These are phyloP conservation scores for Tagetes erecta DNA, from an alignment of 129 eudicot species.

Conservation along the genomic window DNA sequence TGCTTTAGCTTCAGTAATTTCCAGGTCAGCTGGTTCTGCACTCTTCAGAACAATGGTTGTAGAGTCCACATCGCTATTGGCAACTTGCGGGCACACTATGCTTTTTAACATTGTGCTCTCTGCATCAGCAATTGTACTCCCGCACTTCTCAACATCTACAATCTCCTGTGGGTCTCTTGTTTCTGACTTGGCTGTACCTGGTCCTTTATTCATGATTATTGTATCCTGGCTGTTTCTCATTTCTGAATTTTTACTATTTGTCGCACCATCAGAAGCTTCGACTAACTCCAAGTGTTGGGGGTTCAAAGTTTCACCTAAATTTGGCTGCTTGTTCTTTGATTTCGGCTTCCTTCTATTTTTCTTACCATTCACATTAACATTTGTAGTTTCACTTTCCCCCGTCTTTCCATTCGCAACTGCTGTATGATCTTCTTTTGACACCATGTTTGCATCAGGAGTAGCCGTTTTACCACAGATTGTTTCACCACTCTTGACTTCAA, in stretches of 20 bases:
- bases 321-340: not conserved
- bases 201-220: not conserved
- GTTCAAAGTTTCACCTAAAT: constrained; percentile 18
- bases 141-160: constrained; percentile 14
- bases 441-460: not conserved
- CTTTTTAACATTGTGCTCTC: not conserved
- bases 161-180: not conserved
- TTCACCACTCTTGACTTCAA: not conserved
- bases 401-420: not conserved
- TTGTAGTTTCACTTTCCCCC: not conserved
- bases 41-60: constrained; percentile 8
- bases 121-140: not conserved
- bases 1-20: not conserved
- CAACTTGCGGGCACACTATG: not conserved
- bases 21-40: not conserved
- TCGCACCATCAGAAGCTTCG: constrained; percentile 20
- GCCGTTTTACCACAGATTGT: not conserved
- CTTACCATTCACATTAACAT: constrained; percentile 13
- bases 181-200: constrained; percentile 6
- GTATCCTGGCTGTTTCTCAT: constrained; percentile 11
- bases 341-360: constrained; percentile 7
- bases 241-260: not conserved
- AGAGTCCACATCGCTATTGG: constrained; percentile 13
- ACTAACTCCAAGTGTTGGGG: not conserved
- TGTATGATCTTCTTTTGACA: constrained; percentile 5